Evolutionary conservation across 2,329 filamentous ascomycete species (phyloP), one percentile per base, ranked within the genome.

Genomic region (Diaporthe sp.): DNA sequence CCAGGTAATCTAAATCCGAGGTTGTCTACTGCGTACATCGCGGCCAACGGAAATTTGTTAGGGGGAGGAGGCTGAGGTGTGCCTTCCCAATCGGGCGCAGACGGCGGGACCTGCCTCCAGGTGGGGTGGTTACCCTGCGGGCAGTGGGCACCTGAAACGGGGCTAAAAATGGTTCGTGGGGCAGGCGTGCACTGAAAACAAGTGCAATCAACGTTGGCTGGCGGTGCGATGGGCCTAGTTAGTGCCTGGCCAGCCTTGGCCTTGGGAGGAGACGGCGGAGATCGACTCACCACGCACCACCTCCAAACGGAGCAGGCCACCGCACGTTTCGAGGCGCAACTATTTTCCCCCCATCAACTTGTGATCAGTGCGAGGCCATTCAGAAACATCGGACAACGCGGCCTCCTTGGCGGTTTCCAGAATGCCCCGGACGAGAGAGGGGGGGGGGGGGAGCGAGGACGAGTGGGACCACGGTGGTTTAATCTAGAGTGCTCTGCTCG

Each of bases 351-450:
- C 34, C 65, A 53, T 53, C 65, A 68, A 28, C 65, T 28, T 51
- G 65, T 68, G 31, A 68, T 68, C 65, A 53, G 65, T 53, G 47
- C 65, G 65, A 68, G 65, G 65, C 65, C 34, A 39, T 68, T 53
- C 65, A 68, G 65, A 68, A 68, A 68, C 65, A 68, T 68, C 47
- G 65, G 65, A 68, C 63, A 51, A 53, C 63, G 44, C 63, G 63
- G 28, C 63, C 31, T 68, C 1, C 63, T 68, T 68, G 63, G 63
- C 63, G 17, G 65, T 68, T 68, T 68, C 47, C 31, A 68, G 47
- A 68, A 53, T 53, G 31, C 65, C 47, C 63, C 44, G 63, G 47
- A 8, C 42, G 31, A 49, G 44, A n/a, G 63, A 12, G 28, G 20
- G 47, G 12, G 31, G 3, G 25, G 44, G 25, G 42, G 5, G 12